Evolutionary conservation across 2,329 filamentous ascomycete species (phyloP).

Genomic region (Calycina herbarum): DNA sequence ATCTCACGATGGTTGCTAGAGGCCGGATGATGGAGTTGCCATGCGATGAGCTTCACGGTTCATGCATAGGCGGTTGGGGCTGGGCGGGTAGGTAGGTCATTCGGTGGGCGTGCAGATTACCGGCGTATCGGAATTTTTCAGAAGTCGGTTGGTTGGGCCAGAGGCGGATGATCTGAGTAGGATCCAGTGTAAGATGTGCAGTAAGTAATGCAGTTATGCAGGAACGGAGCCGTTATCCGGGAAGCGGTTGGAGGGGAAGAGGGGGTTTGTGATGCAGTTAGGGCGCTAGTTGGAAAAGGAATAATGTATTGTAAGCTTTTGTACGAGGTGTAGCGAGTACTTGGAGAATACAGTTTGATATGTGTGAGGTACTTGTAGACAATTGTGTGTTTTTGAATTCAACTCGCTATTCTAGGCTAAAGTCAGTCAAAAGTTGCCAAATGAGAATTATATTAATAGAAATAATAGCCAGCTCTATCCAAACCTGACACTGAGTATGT

Average conservation of each 20-base stretch:
- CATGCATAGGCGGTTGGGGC: conserved; percentile 2
- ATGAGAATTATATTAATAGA: conserved; percentile 1
- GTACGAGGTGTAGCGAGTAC: background rate
- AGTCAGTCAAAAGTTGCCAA: background rate
- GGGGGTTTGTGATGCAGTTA: background rate
- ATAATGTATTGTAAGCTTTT: background rate
- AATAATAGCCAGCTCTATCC: too few species aligned
- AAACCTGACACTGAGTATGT: too few species aligned
- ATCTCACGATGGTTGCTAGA: background rate
- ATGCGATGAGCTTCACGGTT: background rate
- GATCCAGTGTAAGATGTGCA: conserved; percentile 1
- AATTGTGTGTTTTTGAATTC: background rate
- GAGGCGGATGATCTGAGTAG: background rate
- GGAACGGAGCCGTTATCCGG: background rate
- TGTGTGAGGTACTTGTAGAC: background rate
- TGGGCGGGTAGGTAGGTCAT: conserved; percentile 7
- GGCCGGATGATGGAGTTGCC: conserved; percentile 5
- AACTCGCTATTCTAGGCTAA: background rate
- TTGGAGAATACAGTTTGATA: background rate
- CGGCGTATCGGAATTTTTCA: background rate
- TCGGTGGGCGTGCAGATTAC: conserved; percentile 1
- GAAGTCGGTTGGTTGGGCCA: background rate
- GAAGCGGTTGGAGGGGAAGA: background rate
- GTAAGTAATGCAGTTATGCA: conserved; percentile 5
- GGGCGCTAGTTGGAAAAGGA: background rate